Evolutionary conservation across 441 rosid species (phyloP), one percentile per base, ranked within the genome.

Genomic region (Dalechampia spathulata): DNA sequence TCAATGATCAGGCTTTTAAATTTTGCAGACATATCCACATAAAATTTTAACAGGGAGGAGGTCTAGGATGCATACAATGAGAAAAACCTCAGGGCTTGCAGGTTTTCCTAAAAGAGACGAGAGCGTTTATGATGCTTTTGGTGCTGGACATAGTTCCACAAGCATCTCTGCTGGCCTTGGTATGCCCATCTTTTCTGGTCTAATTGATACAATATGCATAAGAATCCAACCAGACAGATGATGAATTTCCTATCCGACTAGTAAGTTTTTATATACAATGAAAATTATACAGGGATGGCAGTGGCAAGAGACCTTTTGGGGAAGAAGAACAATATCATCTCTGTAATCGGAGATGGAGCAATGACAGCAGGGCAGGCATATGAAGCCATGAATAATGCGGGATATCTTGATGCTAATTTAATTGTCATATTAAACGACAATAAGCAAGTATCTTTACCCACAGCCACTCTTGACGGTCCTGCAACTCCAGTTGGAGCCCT

Each of bases 91-190:
- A 22, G 87, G 93, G 52, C 89, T 85, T 19, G 78, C 93, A 0
- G 93, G 93, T 38, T 85, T 85, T 50, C 89, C 93, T 0, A 85
- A 82, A 47, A 80, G 93, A 66, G 93, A 85, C 30, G 93, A 85
- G 69, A 85, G 93, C 41, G 39, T 56, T 51, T 56, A 85, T 41
- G 93, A 85, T 63, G 80, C 93, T 43, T 85, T 85, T 26, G 93
- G 89, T 25, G 82, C 67, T 15, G 93, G 93, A 37, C 93, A 85
- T 55, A 85, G 89, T 23, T 85, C 93, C 14, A 85, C 93, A 8
- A 85, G 93, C 77, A 82, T 85, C 53, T 85, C 93, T 2, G 93
- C 93, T 43, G 93, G 87, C 49, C 83, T 85, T 26, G 93, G 93
- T 80, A 78, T 40, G 57, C 55, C 0, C 32, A 30, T 27, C 45